Evolutionary conservation across 2,329 filamentous ascomycete species (phyloP).

Genomic region (Ceratocystis eucalypticola): DNA sequence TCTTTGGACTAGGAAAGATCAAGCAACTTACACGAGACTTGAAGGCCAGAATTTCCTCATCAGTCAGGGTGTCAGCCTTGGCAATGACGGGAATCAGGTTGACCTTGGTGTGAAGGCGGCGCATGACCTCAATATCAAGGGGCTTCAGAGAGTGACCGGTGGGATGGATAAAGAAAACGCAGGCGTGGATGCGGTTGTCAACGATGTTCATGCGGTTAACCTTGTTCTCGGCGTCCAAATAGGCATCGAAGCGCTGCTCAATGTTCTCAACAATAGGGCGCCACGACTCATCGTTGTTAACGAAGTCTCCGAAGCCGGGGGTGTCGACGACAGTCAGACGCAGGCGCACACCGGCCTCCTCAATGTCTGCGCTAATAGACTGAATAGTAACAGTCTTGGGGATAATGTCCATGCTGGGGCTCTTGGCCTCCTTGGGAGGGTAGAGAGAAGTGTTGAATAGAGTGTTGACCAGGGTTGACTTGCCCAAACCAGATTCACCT

Average conservation of each 20-base stretch:
- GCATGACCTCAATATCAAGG: constrained; percentile 98
- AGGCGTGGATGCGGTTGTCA: constrained; percentile 96
- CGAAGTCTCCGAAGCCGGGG: constrained; percentile 95
- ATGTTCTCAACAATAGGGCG: constrained; percentile 98
- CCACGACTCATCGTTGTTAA: constrained; percentile 99
- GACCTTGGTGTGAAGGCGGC: constrained; percentile 98
- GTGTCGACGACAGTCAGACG: constrained; percentile 95
- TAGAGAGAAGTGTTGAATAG: constrained; percentile 99
- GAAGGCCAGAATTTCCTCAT: constrained; percentile 88
- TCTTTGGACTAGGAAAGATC: not conserved
- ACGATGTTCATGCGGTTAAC: constrained; percentile 99
- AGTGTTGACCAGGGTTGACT: constrained; percentile 97
- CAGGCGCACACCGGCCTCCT: constrained; percentile 94
- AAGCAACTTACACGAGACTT: constrained; percentile 72
- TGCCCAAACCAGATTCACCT: constrained; percentile 99
- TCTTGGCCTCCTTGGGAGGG: constrained; percentile 96
- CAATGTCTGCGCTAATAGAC: constrained; percentile 90
- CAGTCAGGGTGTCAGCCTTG: constrained; percentile 94
- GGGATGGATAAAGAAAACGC: constrained; percentile 98
- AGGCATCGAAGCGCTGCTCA: constrained; percentile 96
- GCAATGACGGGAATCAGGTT: constrained; percentile 98
- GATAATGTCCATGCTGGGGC: constrained; percentile 91
- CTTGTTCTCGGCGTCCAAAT: constrained; percentile 99
- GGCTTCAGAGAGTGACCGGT: constrained; percentile 98
- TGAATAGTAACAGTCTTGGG: constrained; percentile 95